These are phyloP conservation scores for Trichoderma virens DNA, from an alignment of 495 filamentous ascomycete species.

Conservation along the genomic window DNA sequence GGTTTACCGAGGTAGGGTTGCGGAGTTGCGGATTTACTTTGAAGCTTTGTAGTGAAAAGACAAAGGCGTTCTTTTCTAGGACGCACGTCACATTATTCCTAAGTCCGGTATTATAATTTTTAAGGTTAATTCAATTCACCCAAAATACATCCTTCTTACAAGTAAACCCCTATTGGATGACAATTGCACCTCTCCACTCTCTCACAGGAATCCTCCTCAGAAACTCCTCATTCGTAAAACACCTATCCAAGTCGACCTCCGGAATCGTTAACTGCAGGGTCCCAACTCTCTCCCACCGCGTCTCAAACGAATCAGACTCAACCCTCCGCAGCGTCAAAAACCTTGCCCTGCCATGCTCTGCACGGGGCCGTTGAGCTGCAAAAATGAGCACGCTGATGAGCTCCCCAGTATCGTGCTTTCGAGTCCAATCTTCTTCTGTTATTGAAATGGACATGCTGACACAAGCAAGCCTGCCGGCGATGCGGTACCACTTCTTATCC, in stretches of 20 bases:
- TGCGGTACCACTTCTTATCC: conserved; percentile 2
- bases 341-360: neutral
- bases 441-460: conserved; percentile 1
- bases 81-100: no score
- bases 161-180: neutral
- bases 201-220: conserved; percentile 4
- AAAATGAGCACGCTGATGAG: conserved; percentile 8
- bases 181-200: neutral
- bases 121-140: no score
- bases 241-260: neutral
- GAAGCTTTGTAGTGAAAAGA: no score
- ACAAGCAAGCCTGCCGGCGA: neutral
- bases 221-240: neutral
- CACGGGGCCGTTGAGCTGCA: neutral
- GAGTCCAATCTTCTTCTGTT: conserved; percentile 2
- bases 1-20: no score
- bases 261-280: neutral
- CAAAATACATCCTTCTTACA: neutral
- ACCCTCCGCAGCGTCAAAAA: conserved; percentile 7
- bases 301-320: neutral
- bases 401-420: neutral
- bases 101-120: no score
- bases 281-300: neutral
- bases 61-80: no score
- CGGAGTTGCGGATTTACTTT: no score